These are phyloP conservation scores for Trichoderma citrinoviride DNA, from an alignment of 2,329 filamentous ascomycete genomes.

Conservation along the genomic window DNA sequence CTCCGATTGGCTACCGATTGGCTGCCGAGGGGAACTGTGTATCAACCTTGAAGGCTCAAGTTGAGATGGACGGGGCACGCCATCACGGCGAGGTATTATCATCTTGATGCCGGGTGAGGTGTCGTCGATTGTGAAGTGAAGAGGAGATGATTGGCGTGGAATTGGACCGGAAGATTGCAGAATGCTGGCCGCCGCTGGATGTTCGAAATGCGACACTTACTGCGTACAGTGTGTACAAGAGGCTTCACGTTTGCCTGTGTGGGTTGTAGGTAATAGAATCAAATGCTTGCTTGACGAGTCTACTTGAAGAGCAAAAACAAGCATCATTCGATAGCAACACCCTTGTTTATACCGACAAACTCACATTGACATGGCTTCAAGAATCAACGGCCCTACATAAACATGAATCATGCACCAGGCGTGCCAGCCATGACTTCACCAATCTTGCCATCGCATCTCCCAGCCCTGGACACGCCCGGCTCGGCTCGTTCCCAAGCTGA, in stretches of 20 bases:
- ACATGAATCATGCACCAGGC: neutral
- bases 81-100: neutral
- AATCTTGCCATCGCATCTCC: no score
- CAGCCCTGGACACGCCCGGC: neutral
- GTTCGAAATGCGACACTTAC: no score
- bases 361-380: neutral
- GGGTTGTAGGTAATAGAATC: neutral
- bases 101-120: neutral
- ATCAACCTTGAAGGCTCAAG: neutral
- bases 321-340: neutral
- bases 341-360: neutral
- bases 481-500: slow-evolving; percentile 13
- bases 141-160: neutral
- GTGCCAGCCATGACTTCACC: neutral
- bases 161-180: neutral
- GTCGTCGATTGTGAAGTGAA: neutral
- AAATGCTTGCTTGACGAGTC: neutral
- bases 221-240: no score
- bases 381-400: neutral
- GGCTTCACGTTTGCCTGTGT: no score
- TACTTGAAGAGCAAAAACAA: neutral
- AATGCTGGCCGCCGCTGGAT: neutral
- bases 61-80: neutral
- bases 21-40: neutral
- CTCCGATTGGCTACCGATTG: slow-evolving; percentile 15